Evolutionary conservation across 495 filamentous ascomycete species (phyloP), one percentile per base, ranked within the genome.

Genomic region (Aspergillus hancockii): DNA sequence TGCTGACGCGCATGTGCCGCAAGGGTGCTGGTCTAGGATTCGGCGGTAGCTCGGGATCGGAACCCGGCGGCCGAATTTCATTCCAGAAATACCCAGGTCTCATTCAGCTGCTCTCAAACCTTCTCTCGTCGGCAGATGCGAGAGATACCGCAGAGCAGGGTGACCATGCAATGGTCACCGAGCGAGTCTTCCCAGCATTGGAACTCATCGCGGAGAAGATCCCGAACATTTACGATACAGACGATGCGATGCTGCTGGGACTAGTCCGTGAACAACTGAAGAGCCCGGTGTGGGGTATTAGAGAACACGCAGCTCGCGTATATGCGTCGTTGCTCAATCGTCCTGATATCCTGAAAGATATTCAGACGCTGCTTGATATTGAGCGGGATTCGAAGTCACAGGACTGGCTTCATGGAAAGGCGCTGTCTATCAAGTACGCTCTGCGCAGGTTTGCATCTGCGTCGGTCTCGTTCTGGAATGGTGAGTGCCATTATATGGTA

Each of bases 251-350:
- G 57, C 55, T 79, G 6, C 68, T 71, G 13, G 68, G 54, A 13
- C 43, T 79, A 31, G 74, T 80, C 16, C 55, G 67, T 5, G 63
- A 69, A 52, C 74, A 81, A 38, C 75, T 93, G 30, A 82, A 80
- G n/a, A 93, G 88, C 61, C 79, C 81, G 2, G 80, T 92, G 16
- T 98, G 93, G 94, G 87, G 90, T 63, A 87, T 98, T 21, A 82
- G 94, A 55, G 92, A 97, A 66, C 92, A 96, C 60, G 90, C 93
- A 14, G 92, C 93, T 6, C 83, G 89, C 41, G 90, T 93, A 9
- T 80, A 90, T 58, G 85, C 85, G 53, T 84, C 83, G n/a, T 77
- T 93, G 43, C 65, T 90, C 38, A 69, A 84, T 4, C 69, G 77
- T 16, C 58, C 71, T 7, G 70, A 82, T n/a, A 85, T 86, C 66